Evolutionary conservation across 75 land plant species (phyloP), one percentile per base, ranked within the genome.

Genomic region (Sequoia sempervirens): DNA sequence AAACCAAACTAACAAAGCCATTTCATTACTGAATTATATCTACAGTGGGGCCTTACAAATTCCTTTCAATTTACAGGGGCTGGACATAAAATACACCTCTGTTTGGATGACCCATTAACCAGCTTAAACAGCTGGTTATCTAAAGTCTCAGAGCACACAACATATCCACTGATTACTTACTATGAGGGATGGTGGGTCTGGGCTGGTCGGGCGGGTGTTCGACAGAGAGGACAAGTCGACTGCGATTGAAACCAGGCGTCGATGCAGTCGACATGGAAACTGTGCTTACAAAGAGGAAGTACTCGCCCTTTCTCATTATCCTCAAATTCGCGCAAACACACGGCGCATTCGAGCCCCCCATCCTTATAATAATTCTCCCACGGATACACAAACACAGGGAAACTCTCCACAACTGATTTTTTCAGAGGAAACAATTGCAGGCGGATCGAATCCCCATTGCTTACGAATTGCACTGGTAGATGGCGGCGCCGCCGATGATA

Each of bases 211-310:
- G 54, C 54, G 1, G 0, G 15, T 3, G 64, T 4, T 58, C 64
- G 64, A 58, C 64, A 58, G 64, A 58, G 64, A 20, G 64, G 64
- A 20, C 64, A 58, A 5, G 64, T 58, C 26, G 64, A 37, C 1
- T 90, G 90, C 32, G 86, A 85, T 6, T 15, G 43, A 70, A 90
- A 81, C 91, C 91, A 90, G 53, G 58, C 79, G 70, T 88, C 91
- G 79, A 90, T 86, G 82, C 91, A 90, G 36, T 40, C 86, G 26
- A 73, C 30, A 75, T 90, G 91, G 81, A 90, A 90, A 15, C 64
- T 58, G 64, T 58, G 64, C 2, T 58, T 58, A 18, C 64, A 58
- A 2, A 17, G 5, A 58, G 64, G 64, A 26, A 58, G 20, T 3
- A 18, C 23, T 0, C 64, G 5, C 23, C 64, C 64, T 20, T 18